phyloP scores from a whole-genome alignment of 257 asterid genomes.

The Fraxinus pennsylvanica region DNA sequence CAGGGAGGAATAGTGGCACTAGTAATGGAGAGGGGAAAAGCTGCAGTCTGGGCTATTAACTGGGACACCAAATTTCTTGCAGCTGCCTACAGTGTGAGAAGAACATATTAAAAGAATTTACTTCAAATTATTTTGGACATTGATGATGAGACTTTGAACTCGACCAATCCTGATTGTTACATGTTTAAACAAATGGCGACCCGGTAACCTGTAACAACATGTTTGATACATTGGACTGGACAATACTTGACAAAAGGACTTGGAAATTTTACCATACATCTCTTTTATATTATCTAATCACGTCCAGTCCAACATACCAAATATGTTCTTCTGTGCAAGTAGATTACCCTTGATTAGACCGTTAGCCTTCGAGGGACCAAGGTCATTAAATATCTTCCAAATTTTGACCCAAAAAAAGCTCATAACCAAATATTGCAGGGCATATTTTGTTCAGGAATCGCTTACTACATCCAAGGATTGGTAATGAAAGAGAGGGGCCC shows the following conservation, averaged over 20 bases:
- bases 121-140: not conserved
- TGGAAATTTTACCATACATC: too few species aligned
- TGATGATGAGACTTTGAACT: not conserved
- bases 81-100: conserved; percentile 78
- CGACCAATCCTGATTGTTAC: not conserved
- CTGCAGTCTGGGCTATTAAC: conserved; percentile 70
- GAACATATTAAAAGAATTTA: not conserved
- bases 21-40: conserved; percentile 66
- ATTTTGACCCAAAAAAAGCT: not conserved
- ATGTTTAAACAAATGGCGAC: not conserved
- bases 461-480: conserved; percentile 82
- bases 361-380: not conserved
- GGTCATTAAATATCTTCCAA: not conserved
- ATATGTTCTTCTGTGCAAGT: not conserved
- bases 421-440: conserved; percentile 58
- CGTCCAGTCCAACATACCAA: not conserved
- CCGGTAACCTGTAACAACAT: not conserved
- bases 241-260: not conserved
- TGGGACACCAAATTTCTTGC: conserved; percentile 82
- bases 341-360: not conserved
- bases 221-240: not conserved
- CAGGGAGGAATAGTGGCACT: conserved; percentile 68
- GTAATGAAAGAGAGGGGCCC: conserved; percentile 86
- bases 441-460: conserved; percentile 79
- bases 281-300: not conserved